Conservation (phyloP, 169 alveolate genomes). For the Eimeria necatrix region DNA sequence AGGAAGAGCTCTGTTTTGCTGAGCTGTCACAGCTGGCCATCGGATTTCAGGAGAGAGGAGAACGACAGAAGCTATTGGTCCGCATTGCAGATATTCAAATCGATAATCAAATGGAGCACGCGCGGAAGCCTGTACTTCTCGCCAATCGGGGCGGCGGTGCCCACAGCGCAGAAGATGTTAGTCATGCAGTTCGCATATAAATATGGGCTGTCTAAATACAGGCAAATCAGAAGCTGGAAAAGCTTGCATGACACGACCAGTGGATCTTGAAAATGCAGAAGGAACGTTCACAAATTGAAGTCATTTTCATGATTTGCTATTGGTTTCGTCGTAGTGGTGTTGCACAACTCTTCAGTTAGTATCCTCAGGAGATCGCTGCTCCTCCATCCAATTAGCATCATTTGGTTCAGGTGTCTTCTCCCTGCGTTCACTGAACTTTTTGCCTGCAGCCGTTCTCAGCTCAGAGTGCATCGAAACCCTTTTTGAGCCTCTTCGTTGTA, state of each 20-base stretch:
- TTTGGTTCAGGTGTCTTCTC: too few species aligned
- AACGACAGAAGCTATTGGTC: slow-evolving; percentile 88
- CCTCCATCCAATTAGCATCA: too few species aligned
- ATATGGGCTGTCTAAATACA: too few species aligned
- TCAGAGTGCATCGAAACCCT: slow-evolving; percentile 78
- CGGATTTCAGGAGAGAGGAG: slow-evolving; percentile 88
- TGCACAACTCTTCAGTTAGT: too few species aligned
- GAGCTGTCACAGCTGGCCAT: slow-evolving; percentile 88
- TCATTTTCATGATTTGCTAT: too few species aligned
- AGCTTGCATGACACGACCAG: too few species aligned
- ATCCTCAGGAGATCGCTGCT: too few species aligned
- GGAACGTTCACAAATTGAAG: too few species aligned
- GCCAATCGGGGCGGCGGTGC: slow-evolving; percentile 78
- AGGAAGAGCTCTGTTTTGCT: slow-evolving; percentile 90
- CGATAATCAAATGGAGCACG: slow-evolving; percentile 89
- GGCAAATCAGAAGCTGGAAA: too few species aligned
- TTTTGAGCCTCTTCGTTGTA: slow-evolving; percentile 89
- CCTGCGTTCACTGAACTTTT: neutral
- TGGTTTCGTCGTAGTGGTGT: neutral
- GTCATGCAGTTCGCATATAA: too few species aligned
- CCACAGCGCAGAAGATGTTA: slow-evolving; percentile 40
- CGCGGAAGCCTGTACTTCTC: slow-evolving; percentile 74
- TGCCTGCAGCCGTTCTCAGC: slow-evolving; percentile 46
- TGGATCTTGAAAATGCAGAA: too few species aligned
- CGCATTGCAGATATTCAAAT: slow-evolving; percentile 90